Conservation (phyloP, 495 filamentous ascomycete genomes). For the Podospora pseudoanserina region DNA sequence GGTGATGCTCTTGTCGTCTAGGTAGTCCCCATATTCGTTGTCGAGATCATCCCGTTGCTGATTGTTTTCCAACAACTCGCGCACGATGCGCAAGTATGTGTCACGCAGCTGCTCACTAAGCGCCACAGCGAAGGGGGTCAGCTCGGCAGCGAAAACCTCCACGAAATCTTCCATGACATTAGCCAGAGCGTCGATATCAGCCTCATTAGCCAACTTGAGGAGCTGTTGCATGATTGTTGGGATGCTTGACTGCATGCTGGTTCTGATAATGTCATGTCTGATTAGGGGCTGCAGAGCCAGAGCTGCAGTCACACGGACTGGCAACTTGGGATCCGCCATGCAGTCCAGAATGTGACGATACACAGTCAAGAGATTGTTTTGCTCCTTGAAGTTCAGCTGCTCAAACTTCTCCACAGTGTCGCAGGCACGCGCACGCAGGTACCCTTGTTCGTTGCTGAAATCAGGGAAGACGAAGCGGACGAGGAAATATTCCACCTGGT, state of each 20-base stretch:
- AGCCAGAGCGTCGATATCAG: slow-evolving; percentile 89
- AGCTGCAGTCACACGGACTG: slow-evolving; percentile 90
- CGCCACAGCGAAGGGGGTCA: slow-evolving; percentile 97
- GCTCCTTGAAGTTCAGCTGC: slow-evolving; percentile 90
- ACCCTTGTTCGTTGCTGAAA: slow-evolving; percentile 89
- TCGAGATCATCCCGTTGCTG: slow-evolving; percentile 69
- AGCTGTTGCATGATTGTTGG: slow-evolving; percentile 99
- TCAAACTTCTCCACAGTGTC: slow-evolving; percentile 98
- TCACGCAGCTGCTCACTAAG: slow-evolving; percentile 94
- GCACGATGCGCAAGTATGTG: slow-evolving; percentile 90
- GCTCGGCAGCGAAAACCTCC: slow-evolving; percentile 91
- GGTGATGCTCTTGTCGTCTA: slow-evolving; percentile 98
- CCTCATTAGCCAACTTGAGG: slow-evolving; percentile 92
- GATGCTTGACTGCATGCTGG: slow-evolving; percentile 94
- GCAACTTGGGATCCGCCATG: slow-evolving; percentile 87
- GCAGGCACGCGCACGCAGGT: slow-evolving; percentile 90
- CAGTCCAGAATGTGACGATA: slow-evolving; percentile 96
- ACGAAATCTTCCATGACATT: slow-evolving; percentile 99
- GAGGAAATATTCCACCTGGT: slow-evolving; percentile 98
- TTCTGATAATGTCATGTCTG: slow-evolving; percentile 87
- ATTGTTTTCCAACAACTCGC: slow-evolving; percentile 84
- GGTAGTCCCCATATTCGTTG: slow-evolving; percentile 76
- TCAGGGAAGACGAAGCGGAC: slow-evolving; percentile 98
- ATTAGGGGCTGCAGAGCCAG: slow-evolving; percentile 94
- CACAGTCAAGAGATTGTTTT: slow-evolving; percentile 87